A percentile compares a stretch with the other conserved stretches of the same genome.
These are phyloP conservation scores for Aspergillus oerlinghausenensis DNA, from an alignment of 2,329 filamentous ascomycete genomes.

Conservation along the genomic window DNA sequence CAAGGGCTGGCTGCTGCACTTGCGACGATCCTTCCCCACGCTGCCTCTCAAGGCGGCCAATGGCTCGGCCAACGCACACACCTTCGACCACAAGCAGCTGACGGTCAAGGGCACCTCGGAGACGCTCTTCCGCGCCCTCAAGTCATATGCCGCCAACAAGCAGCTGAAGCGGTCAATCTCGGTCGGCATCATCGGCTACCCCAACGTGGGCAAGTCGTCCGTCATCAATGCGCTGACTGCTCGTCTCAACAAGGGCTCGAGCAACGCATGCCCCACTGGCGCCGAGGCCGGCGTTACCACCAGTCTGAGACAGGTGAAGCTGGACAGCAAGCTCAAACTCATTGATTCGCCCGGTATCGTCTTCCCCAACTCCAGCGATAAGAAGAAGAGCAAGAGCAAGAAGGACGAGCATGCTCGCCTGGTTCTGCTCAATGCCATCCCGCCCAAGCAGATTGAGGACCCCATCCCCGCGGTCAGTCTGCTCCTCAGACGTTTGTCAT, in stretches of 20 bases:
- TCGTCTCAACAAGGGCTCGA: conserved; percentile 60
- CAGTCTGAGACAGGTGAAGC: conserved; percentile 80
- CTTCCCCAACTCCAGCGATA: conserved; percentile 64
- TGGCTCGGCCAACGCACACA: conserved; percentile 77
- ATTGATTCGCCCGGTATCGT: conserved; percentile 94
- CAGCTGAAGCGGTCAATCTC: conserved; percentile 85
- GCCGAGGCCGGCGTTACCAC: conserved; percentile 92
- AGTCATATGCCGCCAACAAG: conserved; percentile 77
- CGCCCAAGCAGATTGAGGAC: conserved; percentile 90
- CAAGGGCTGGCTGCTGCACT: conserved; percentile 76
- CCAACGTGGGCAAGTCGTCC: conserved; percentile 93
- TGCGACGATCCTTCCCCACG: conserved; percentile 86
- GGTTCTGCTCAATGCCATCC: conserved; percentile 83
- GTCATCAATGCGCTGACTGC: conserved; percentile 90
- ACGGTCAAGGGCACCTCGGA: conserved; percentile 81
- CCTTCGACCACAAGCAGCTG: conserved; percentile 86
- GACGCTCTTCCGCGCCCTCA: conserved; percentile 81
- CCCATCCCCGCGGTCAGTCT: conserved; percentile 81
- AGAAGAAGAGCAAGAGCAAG: conserved; percentile 56
- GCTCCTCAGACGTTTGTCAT: conserved; percentile 73
- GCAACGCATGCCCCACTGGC: conserved; percentile 75
- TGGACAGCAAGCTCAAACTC: conserved; percentile 89
- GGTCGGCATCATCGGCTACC: conserved; percentile 91
- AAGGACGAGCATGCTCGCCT: conserved; percentile 76
- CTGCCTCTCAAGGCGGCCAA: conserved; percentile 81